These are phyloP conservation scores for Microthyrium microscopicum DNA, from an alignment of 2,329 filamentous ascomycete genomes.

Conservation along the genomic window DNA sequence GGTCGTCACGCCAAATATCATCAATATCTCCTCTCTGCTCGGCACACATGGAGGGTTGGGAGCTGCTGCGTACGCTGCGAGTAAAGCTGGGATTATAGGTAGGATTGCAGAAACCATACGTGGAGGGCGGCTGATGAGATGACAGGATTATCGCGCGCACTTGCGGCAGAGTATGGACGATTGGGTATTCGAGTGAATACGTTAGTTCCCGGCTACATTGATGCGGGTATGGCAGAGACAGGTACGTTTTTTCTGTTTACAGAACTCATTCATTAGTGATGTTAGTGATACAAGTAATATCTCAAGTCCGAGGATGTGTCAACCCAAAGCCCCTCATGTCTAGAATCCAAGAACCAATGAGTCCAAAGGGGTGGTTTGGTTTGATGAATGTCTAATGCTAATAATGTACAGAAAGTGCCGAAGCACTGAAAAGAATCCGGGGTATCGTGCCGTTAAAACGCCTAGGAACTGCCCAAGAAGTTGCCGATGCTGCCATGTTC, in stretches of 20 bases:
- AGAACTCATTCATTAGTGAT: not conserved
- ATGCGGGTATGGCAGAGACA: conserved; percentile 64
- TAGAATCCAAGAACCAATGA: no score
- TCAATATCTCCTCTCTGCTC: conserved; percentile 68
- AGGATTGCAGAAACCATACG: conserved; percentile 8
- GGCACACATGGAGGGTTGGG: conserved; percentile 53
- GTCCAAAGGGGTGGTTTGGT: no score
- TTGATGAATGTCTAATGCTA: no score
- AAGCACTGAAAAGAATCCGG: conserved; percentile 15
- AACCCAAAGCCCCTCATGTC: no score
- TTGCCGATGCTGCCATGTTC: conserved; percentile 70
- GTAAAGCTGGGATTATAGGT: conserved; percentile 66
- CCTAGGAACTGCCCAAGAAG: conserved; percentile 51
- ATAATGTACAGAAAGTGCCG: conserved; percentile 14
- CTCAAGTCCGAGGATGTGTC: conserved; percentile 2
- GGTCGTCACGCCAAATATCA: conserved; percentile 35
- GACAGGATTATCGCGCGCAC: conserved; percentile 49
- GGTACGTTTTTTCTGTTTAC: conserved; percentile 30
- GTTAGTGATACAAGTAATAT: not conserved
- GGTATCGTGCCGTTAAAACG: conserved; percentile 42
- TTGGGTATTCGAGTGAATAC: conserved; percentile 59
- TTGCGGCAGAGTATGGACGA: conserved; percentile 45
- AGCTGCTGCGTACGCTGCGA: conserved; percentile 57
- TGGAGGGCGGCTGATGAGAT: not conserved
- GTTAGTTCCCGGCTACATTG: conserved; percentile 67